A percentile compares a stretch with the other conserved stretches of the same genome.
These are phyloP conservation scores for Sporisorium exsertum DNA, from an alignment of 1,284 basidiomycete species.

Conservation along the genomic window DNA sequence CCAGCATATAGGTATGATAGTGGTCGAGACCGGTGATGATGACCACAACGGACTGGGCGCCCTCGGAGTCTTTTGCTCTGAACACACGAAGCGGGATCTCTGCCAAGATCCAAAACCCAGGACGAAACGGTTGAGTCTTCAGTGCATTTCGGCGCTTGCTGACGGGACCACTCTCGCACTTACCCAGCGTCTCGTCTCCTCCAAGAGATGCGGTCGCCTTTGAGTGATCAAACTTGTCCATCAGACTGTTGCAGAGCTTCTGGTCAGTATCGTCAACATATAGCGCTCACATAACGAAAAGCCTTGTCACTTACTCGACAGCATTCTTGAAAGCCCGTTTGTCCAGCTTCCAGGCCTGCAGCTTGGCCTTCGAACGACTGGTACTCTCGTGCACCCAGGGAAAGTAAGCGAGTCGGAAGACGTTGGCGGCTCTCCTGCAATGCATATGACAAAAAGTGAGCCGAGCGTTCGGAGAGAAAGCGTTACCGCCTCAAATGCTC, in stretches of 20 bases:
- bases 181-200: constrained; percentile 1
- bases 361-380: constrained; percentile 26
- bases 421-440: constrained; percentile 37
- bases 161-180: not conserved
- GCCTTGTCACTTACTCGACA: not conserved
- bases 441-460: not conserved
- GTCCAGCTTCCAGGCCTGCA: constrained; percentile 37
- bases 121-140: not conserved
- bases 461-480: not conserved
- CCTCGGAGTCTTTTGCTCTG: constrained; percentile 11
- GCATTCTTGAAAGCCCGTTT: constrained; percentile 22
- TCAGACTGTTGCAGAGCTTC: constrained; percentile 1
- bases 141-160: not conserved
- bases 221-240: constrained; percentile 12
- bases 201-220: constrained; percentile 5
- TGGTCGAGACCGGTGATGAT: constrained; percentile 51
- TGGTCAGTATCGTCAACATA: not conserved
- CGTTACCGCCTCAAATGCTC: not conserved
- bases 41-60: constrained; percentile 29
- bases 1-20: constrained; percentile 38
- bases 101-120: not conserved
- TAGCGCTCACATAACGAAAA: not conserved
- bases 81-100: constrained; percentile 32
- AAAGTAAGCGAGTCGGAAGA: constrained; percentile 40
- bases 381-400: constrained; percentile 41